phyloP scores from a whole-genome alignment of 1,139 yeast genomes.

The Suhomyces choctaworum region DNA sequence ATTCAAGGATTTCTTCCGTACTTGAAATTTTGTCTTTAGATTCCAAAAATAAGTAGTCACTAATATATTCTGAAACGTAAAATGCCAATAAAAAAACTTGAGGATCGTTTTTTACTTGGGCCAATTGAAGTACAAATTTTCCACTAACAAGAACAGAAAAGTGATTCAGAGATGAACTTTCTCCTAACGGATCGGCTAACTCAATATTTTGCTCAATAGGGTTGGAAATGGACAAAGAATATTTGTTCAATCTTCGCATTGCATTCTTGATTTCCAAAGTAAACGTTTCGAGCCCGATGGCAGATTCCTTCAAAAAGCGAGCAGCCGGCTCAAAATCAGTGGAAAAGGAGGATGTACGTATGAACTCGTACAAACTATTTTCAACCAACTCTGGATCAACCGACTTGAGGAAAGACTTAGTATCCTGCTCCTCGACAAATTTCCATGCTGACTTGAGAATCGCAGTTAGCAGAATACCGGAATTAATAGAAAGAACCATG shows the following conservation, averaged over 20 bases:
- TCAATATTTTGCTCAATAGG: constrained; percentile 44
- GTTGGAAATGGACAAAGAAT: constrained; percentile 44
- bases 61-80: constrained; percentile 28
- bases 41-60: constrained; percentile 27
- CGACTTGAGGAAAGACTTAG: constrained; percentile 12
- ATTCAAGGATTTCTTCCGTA: constrained; percentile 7
- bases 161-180: not conserved
- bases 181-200: constrained; percentile 22
- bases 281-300: constrained; percentile 9
- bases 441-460: constrained; percentile 14
- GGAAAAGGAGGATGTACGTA: constrained; percentile 13
- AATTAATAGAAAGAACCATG: not conserved
- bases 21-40: constrained; percentile 2
- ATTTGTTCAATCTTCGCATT: constrained; percentile 14
- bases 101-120: not conserved
- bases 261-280: constrained; percentile 13
- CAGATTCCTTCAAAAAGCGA: constrained; percentile 12
- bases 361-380: constrained; percentile 9
- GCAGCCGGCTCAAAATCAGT: constrained; percentile 20
- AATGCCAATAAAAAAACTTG: constrained; percentile 10
- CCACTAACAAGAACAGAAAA: constrained; percentile 11
- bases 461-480: not conserved
- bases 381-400: constrained; percentile 6
- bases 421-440: constrained; percentile 15
- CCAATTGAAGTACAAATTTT: constrained; percentile 12